Evolutionary conservation across 352 stramenopile genomes (phyloP), one percentile per base, ranked within the genome.

Genomic region (Globisporangium yorkense): DNA sequence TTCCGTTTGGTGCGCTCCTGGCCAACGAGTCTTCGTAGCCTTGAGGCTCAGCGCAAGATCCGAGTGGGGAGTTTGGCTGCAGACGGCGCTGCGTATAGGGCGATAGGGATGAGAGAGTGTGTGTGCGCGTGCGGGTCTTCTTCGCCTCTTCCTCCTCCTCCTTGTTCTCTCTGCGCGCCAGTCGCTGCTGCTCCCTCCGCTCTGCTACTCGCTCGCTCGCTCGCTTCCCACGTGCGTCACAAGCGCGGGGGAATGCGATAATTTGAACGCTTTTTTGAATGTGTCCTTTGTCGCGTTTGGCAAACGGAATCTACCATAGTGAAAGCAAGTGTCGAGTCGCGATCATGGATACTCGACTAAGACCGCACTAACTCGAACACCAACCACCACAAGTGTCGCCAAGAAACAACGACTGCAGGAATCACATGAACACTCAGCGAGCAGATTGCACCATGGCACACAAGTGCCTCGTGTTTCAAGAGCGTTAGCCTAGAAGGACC

Each of bases 381-480:
- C 16, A 47, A 12, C 3, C 41, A 21, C 41, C 41, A 47, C 15
- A 27, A 2, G 24, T 27, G 24, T 27, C 24, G 24, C 24, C 24
- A 1, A 27, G 24, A 27, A 27, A 27, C 24, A 2, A 27, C 24
- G 24, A 27, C 24, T 27, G 24, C 24, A 27, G 24, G 24, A 27
- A 27, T 27, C 24, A 5, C 39, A 29, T 21, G 15, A 3, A 45
- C 29, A 29, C 13, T 33, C 9, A 44, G 15, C 7, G 20, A 15
- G 15, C 20, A 47, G 41, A 20, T 63, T 63, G 52, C 58, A 63
- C 51, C 50, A 61, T 49, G 31, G 41, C 58, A 53, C 43, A 18
- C 16, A n/a, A 15, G 12, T 44, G 31, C 37, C 43, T 59, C 47
- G 37, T 66, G 31, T 66, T 66, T 39, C 58, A 54, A 63, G 18